Evolutionary conservation across 2,329 filamentous ascomycete genomes (phyloP), one percentile per base, ranked within the genome.

Genomic region (Periconia sp.): DNA sequence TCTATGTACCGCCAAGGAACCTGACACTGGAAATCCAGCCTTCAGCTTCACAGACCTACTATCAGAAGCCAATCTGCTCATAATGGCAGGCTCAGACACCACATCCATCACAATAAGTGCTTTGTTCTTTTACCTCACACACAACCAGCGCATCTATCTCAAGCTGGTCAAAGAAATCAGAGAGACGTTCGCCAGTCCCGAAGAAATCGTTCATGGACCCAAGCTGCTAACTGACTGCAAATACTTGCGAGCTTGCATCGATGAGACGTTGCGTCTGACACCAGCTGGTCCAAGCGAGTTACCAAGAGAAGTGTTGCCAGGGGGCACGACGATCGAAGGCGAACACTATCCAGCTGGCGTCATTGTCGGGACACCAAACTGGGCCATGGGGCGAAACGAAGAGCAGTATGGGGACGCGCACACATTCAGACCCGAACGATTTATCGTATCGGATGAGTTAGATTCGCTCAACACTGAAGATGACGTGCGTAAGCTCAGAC

Each of bases 1-100:
- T 65, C 63, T 75, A 6, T 61, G 72, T 45, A 63, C 71, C 45
- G 69, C 75, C 52, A 66, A 70, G 56, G 68, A 80, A 63, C 70
- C 72, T 2, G 62, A 75, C 49, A 73, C 74, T 6, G 64, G 70
- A 53, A 47, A 67, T 41, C 52, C 45, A 15, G 61, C 69, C 33
- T 65, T 73, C 59, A 53, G 65, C 46, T 49, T 61, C 53, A 57
- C 62, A 23, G 76, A 79, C 43, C 53, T 79, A 10, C 71, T 68
- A 57, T 52, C 52, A 3, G 57, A 62, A 43, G 46, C 56, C 2
- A 14, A 30, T 2, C 35, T 60, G 7, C 51, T 62, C 14, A 49
- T 61, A 10, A 23, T 62, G 14, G 60, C 58, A 8, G 58, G 60
- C 8, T 45, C 56, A 1, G 58, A 62, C 44, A 59, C 51, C 9